A percentile compares a stretch with the other conserved stretches of the same genome.
phyloP scores from a whole-genome alignment of 176 grass and related monocot species.

The Typha latifolia region DNA sequence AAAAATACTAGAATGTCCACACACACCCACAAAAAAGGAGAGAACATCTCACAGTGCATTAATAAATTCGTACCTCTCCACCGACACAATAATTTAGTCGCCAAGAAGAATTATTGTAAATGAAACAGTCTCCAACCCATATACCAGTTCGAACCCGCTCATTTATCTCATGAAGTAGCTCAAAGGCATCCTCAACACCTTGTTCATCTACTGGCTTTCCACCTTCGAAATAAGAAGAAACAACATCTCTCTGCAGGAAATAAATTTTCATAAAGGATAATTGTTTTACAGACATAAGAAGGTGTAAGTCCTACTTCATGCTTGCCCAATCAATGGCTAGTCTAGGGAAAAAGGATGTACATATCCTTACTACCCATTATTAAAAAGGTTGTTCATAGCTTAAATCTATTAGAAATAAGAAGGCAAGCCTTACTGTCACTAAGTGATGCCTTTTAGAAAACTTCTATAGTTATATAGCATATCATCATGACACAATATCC shows the following conservation, averaged over 20 bases:
- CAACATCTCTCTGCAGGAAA: slow-evolving; percentile 66
- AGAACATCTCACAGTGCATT: slow-evolving; percentile 13
- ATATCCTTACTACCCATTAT: no score
- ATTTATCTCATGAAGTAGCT: slow-evolving; percentile 92
- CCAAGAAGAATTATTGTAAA: slow-evolving; percentile 95
- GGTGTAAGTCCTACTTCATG: no score
- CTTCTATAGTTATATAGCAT: no score
- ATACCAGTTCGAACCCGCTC: slow-evolving; percentile 90
- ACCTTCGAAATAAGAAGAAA: slow-evolving; percentile 71
- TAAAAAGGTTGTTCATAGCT: no score
- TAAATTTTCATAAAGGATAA: background rate
- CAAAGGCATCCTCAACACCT: slow-evolving; percentile 93
- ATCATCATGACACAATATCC: no score
- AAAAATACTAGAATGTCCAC: background rate
- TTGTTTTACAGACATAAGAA: no score
- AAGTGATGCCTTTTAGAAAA: no score
- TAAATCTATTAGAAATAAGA: no score
- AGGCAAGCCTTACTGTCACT: no score
- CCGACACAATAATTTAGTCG: slow-evolving; percentile 96
- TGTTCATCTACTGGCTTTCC: slow-evolving; percentile 70
- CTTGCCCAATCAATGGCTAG: no score
- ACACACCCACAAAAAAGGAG: slow-evolving; percentile 8
- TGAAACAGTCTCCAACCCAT: slow-evolving; percentile 99
- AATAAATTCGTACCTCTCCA: slow-evolving; percentile 60
- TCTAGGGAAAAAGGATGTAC: no score